A percentile compares a stretch with the other conserved stretches of the same genome.
phyloP scores from a whole-genome alignment of 345 rosid genomes.

The Excoecaria agallocha region DNA sequence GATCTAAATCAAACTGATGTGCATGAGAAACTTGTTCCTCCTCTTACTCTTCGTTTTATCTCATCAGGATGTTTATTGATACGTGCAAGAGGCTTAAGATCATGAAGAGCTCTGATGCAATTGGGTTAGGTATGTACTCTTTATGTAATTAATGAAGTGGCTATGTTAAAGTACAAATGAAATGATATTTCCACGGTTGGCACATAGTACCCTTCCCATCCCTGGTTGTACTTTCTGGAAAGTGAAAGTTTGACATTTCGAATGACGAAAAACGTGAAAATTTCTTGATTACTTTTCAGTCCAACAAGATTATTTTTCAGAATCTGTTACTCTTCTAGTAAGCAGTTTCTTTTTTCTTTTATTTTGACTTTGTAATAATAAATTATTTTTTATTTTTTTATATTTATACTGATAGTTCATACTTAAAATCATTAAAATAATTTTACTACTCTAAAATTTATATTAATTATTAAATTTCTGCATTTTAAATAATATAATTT shows the following conservation, averaged over 20 bases:
- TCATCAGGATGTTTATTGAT: constrained; percentile 73
- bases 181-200: background rate
- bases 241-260: background rate
- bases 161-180: background rate
- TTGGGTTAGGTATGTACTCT: constrained; percentile 66
- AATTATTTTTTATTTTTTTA: too few species aligned
- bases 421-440: too few species aligned
- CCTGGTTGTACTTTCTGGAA: background rate
- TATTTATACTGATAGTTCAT: too few species aligned
- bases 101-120: constrained; percentile 91
- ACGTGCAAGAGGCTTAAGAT: constrained; percentile 82
- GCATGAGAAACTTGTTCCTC: background rate
- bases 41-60: constrained; percentile 14
- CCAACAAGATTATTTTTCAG: too few species aligned
- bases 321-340: too few species aligned
- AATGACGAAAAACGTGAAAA: too few species aligned
- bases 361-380: too few species aligned
- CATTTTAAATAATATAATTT: too few species aligned
- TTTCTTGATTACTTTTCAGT: too few species aligned
- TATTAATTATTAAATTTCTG: too few species aligned
- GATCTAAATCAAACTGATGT: background rate
- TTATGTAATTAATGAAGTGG: background rate
- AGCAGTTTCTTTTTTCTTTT: too few species aligned
- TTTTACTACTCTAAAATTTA: too few species aligned
- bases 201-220: background rate